A percentile compares a stretch with the other conserved stretches of the same genome.
These are phyloP conservation scores for Helianthus tuberosus DNA, from an alignment of 129 eudicot genomes.

Conservation along the genomic window DNA sequence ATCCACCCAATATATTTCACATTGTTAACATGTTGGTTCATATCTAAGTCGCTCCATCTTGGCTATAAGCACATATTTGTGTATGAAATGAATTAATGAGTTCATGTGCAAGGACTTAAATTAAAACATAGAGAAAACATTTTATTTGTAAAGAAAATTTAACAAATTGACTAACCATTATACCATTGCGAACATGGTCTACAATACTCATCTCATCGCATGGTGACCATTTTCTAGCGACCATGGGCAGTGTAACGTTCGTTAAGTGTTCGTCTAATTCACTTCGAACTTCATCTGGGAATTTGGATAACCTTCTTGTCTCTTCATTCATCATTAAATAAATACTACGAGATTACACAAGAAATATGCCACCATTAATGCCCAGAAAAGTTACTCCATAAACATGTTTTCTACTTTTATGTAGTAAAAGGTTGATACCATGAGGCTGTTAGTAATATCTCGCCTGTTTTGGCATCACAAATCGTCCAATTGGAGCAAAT, in stretches of 20 bases:
- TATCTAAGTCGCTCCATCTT: constrained; percentile 77
- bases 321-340: constrained; percentile 82
- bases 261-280: constrained; percentile 59
- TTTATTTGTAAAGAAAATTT: neutral
- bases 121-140: neutral
- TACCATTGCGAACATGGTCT: constrained; percentile 52
- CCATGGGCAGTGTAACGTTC: constrained; percentile 57
- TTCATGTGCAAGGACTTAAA: neutral
- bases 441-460: constrained; percentile 71
- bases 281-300: constrained; percentile 70
- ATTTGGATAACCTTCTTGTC: constrained; percentile 74
- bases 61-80: constrained; percentile 48
- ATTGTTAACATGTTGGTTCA: constrained; percentile 81
- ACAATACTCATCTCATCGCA: constrained; percentile 50
- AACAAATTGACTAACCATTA: constrained; percentile 57
- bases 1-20: constrained; percentile 84
- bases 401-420: neutral
- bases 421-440: constrained; percentile 38
- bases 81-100: neutral
- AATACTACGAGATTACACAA: constrained; percentile 34
- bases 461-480: constrained; percentile 66
- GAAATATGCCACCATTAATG: neutral
- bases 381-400: neutral
- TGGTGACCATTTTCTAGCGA: constrained; percentile 54
- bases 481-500: constrained; percentile 72